These are phyloP conservation scores for Corrigiola litoralis DNA, from an alignment of 179 eudicot genomes.

Conservation along the genomic window DNA sequence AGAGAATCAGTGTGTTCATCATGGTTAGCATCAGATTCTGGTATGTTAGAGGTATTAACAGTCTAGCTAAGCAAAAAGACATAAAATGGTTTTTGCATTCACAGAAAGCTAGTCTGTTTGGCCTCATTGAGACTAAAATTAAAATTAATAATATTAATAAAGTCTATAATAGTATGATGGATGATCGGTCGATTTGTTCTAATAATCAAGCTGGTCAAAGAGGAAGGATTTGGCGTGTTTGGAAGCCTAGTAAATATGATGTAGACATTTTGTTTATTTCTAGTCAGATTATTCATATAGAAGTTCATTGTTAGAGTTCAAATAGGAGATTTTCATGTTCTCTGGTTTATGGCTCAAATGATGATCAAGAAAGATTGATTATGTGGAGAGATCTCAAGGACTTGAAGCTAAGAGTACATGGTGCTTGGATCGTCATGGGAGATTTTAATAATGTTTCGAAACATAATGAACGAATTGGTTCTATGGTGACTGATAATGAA, in stretches of 20 bases:
- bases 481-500: background rate
- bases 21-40: background rate
- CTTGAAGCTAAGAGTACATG: too few species aligned
- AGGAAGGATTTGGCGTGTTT: background rate
- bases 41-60: background rate
- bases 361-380: background rate
- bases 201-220: background rate
- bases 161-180: background rate
- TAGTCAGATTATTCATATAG: background rate
- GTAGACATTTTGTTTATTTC: background rate
- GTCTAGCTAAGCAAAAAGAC: background rate
- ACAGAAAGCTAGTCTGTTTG: background rate
- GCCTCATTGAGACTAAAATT: background rate
- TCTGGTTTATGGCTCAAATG: background rate
- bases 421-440: background rate
- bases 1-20: background rate
- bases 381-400: background rate
- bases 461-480: background rate
- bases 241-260: background rate
- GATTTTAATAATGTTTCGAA: background rate
- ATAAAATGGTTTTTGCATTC: background rate
- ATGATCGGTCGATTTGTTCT: background rate
- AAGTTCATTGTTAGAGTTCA: too few species aligned
- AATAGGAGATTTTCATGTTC: background rate
- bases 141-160: too few species aligned